Evolutionary conservation across 2,329 filamentous ascomycete species (phyloP).

Genomic region (Cordyceps militaris): DNA sequence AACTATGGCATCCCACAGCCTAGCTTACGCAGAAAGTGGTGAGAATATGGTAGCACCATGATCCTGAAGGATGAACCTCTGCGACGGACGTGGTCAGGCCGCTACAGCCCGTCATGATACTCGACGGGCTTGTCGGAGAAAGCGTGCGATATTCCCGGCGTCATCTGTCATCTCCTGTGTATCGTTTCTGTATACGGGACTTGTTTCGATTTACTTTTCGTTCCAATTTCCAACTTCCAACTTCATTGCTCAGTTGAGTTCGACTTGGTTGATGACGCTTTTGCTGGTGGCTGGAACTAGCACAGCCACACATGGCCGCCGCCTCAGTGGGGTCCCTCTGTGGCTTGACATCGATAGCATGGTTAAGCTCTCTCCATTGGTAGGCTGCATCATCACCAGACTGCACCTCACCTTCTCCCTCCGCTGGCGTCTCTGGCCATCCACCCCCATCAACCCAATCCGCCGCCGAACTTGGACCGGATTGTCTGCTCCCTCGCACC

Average conservation of each 20-base stretch:
- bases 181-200: not conserved
- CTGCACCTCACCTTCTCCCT: conserved; percentile 19
- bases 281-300: not conserved
- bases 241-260: not conserved
- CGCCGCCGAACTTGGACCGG: conserved; percentile 10
- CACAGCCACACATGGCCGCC: not conserved
- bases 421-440: conserved; percentile 1
- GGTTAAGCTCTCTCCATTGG: conserved; percentile 7
- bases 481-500: conserved; percentile 6
- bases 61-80: conserved; percentile 4
- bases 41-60: not conserved
- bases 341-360: conserved; percentile 4
- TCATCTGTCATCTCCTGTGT: not conserved
- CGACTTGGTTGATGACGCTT: too few species aligned
- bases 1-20: not conserved
- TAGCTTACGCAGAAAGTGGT: not conserved
- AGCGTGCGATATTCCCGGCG: not conserved
- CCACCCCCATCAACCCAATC: conserved; percentile 11
- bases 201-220: not conserved
- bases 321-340: not conserved
- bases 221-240: not conserved
- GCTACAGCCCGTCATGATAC: not conserved
- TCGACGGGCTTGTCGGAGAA: not conserved
- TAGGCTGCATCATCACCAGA: conserved; percentile 26
- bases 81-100: not conserved